phyloP scores from a whole-genome alignment of 768 basidiomycete genomes.

The Boletus edulis region DNA sequence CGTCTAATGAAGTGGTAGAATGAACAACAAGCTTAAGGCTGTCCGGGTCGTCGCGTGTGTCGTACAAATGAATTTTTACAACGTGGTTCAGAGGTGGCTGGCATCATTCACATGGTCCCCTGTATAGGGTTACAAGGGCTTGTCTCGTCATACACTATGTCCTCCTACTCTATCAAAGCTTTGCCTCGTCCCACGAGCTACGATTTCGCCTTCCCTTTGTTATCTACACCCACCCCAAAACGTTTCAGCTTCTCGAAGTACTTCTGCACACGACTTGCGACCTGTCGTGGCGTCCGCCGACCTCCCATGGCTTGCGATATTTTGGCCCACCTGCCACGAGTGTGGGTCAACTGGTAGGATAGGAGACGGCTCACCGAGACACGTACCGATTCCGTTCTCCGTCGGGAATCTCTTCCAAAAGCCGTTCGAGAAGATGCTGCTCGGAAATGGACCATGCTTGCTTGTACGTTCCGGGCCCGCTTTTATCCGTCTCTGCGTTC shows the following conservation, averaged over 20 bases:
- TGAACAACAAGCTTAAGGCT: conserved; percentile 1
- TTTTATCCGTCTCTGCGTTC: conserved; percentile 25
- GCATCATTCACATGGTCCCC: conserved; percentile 9
- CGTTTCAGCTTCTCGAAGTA: conserved; percentile 82
- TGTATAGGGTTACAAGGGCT: conserved; percentile 15
- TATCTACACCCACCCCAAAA: conserved; percentile 55
- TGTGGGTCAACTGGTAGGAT: conserved; percentile 9
- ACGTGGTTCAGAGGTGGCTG: neutral
- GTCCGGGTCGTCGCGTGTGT: neutral
- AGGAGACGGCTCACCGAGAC: neutral
- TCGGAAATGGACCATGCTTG: conserved; percentile 75
- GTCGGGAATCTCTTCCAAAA: conserved; percentile 74
- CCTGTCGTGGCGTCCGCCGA: conserved; percentile 72
- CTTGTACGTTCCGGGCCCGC: conserved; percentile 67
- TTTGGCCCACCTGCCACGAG: conserved; percentile 61
- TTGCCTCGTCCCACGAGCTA: conserved; percentile 1
- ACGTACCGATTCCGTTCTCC: conserved; percentile 71
- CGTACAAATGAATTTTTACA: neutral
- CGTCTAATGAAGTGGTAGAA: conserved; percentile 14
- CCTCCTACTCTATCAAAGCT: neutral
- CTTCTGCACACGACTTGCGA: conserved; percentile 87
- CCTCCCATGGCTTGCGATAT: conserved; percentile 83
- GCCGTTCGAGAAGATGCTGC: conserved; percentile 71
- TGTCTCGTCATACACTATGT: neutral
- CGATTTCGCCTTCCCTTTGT: conserved; percentile 22